phyloP scores from a whole-genome alignment of 2,329 filamentous ascomycete species.

The Cladosporium halotolerans region DNA sequence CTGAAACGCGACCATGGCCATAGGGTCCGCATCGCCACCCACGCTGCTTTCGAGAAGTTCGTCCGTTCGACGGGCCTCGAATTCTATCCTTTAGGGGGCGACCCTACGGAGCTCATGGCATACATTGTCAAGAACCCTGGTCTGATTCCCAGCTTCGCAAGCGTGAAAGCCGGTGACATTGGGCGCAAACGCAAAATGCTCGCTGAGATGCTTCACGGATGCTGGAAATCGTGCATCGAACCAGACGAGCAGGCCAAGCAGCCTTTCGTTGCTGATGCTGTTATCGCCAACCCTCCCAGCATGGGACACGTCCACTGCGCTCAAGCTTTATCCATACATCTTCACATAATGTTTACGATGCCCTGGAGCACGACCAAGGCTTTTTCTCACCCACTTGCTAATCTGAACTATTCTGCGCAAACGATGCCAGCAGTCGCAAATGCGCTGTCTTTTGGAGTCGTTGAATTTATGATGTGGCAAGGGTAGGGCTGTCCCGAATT shows the following conservation, averaged over 20 bases:
- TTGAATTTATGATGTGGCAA: slow-evolving; percentile 88
- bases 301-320: slow-evolving; percentile 69
- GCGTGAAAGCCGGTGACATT: slow-evolving; percentile 24
- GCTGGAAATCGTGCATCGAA: slow-evolving; percentile 25
- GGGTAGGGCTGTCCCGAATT: slow-evolving; percentile 36
- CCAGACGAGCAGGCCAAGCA: slow-evolving; percentile 30
- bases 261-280: slow-evolving; percentile 79
- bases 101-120: slow-evolving; percentile 65
- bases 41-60: slow-evolving; percentile 61
- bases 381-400: slow-evolving; percentile 78
- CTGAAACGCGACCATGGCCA: slow-evolving; percentile 62
- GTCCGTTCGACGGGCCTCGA: slow-evolving; percentile 65
- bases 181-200: slow-evolving; percentile 18
- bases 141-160: slow-evolving; percentile 23
- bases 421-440: slow-evolving; percentile 67
- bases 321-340: slow-evolving; percentile 63
- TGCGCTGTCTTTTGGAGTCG: slow-evolving; percentile 70
- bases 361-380: slow-evolving; percentile 77
- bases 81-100: slow-evolving; percentile 71
- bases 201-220: slow-evolving; percentile 23
- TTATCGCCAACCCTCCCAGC: slow-evolving; percentile 69
- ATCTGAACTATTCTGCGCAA: slow-evolving; percentile 65
- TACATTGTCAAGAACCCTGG: slow-evolving; percentile 31
- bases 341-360: slow-evolving; percentile 92
- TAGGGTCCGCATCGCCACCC: slow-evolving; percentile 67